Base-by-base conservation (phyloP, 1,284 basidiomycete genomes). In the Takashimella koratensis region DNA sequence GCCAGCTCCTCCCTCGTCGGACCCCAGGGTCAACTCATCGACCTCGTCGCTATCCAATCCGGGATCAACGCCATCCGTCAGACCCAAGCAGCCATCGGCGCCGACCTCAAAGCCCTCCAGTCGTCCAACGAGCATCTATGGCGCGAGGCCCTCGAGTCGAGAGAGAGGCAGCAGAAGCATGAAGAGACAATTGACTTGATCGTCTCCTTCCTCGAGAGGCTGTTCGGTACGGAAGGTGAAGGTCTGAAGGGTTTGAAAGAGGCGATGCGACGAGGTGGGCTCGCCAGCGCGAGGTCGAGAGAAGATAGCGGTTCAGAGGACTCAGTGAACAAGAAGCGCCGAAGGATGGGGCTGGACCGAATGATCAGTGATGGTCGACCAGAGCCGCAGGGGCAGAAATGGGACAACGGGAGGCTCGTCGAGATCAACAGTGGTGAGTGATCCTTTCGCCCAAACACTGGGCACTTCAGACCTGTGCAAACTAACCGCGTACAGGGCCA, bases 131-230 rank as follows among this genome's bases (percentile, higher is more conserved):
- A 93, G 64, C 80, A 87, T 40, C 76, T 98, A 4, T 98, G 95
- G 94, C 86, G 92, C 67, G 93, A 98, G 67, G 87, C 91, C 0
- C 78, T 93, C 61, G 81, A 86, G 39, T 84, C 89, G 3, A 78
- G 89, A 8, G 84, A 87, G 62, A 82, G 86, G 54, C 86, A 93
- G 67, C 86, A 90, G 67, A 90, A 90, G 66, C 92, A 96, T 63
- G 88, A 96, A 67, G 94, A 98, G 73, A 97, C 92, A n/a, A 93
- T 98, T 69, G 93, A 96, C 70, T 82, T 90, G 54, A 97, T 98
- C 59, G 81, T 98, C 58, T 87, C 91, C 56, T 98, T 98, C 76
- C 78, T 98, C 47, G 93, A 92, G 19, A 86, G 91, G 24, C 87
- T 97, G 2, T 98, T 98, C 76, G 92, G 92, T 3, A 74, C 69